These are phyloP conservation scores for Picea glauca DNA, from an alignment of 75 land plant species.

Conservation along the genomic window DNA sequence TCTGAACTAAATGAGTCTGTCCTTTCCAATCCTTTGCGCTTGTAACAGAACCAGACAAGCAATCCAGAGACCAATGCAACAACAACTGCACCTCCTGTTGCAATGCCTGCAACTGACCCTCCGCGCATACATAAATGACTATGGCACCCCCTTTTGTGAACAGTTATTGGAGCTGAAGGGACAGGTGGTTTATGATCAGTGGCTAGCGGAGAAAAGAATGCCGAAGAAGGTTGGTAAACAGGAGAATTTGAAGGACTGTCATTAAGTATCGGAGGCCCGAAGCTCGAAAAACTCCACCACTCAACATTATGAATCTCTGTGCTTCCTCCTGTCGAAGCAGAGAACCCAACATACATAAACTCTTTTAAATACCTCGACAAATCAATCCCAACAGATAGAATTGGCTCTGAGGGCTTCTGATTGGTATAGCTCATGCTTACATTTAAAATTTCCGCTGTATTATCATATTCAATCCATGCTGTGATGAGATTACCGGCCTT, in stretches of 20 bases:
- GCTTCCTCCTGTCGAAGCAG: slow-evolving; percentile 83
- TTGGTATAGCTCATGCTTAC: slow-evolving; percentile 53
- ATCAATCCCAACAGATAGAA: slow-evolving; percentile 39
- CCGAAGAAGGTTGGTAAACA: slow-evolving; percentile 1
- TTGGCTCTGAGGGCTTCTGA: slow-evolving; percentile 49
- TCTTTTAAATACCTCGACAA: slow-evolving; percentile 44
- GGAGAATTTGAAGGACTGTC: slow-evolving; percentile 12
- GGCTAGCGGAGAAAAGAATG: neutral
- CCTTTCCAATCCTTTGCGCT: slow-evolving; percentile 20
- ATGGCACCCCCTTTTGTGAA: slow-evolving; percentile 4
- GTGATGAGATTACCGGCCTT: slow-evolving; percentile 57
- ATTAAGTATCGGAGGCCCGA: slow-evolving; percentile 17
- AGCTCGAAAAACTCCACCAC: slow-evolving; percentile 75
- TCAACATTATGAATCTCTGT: slow-evolving; percentile 69
- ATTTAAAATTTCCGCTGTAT: slow-evolving; percentile 21
- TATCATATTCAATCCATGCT: slow-evolving; percentile 79
- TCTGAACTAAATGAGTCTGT: slow-evolving; percentile 34
- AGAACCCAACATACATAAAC: slow-evolving; percentile 81
- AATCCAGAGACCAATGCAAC: slow-evolving; percentile 35
- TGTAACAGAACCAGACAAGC: slow-evolving; percentile 28
- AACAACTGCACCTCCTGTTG: slow-evolving; percentile 51
- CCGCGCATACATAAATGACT: slow-evolving; percentile 12
- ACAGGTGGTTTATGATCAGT: neutral
- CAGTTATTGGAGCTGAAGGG: neutral
- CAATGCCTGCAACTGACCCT: slow-evolving; percentile 53